A percentile compares a stretch with the other conserved stretches of the same genome.
phyloP scores from a whole-genome alignment of 495 filamentous ascomycete species.

The Copromyces sp. region DNA sequence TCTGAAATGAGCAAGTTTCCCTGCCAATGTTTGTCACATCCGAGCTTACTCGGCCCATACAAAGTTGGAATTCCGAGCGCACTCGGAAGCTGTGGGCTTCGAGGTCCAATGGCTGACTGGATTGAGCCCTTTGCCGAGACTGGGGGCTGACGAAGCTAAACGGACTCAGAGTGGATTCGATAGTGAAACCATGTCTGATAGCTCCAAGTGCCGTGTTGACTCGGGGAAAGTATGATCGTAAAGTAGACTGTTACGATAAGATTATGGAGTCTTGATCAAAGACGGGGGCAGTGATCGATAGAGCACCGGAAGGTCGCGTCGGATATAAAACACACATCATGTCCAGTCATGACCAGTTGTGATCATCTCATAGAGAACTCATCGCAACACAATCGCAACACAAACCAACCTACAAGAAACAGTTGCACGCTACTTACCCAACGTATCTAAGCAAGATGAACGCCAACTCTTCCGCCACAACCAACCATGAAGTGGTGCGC shows the following conservation, averaged over 20 bases:
- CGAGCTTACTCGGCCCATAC: neutral
- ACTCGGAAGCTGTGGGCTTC: neutral
- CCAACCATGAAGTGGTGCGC: slow-evolving; percentile 12
- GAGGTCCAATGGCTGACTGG: neutral
- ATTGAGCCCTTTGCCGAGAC: neutral
- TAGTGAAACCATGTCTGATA: neutral
- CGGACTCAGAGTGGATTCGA: neutral
- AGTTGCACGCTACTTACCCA: neutral
- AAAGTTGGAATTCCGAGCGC: neutral
- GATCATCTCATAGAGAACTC: neutral
- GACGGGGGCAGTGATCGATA: neutral
- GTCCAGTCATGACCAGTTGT: neutral
- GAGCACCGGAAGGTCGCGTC: neutral
- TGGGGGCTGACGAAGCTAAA: neutral
- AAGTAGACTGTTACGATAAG: neutral
- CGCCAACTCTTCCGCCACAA: neutral
- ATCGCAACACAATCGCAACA: neutral
- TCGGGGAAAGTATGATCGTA: neutral
- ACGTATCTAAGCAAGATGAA: neutral
- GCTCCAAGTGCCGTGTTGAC: neutral
- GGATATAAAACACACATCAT: neutral
- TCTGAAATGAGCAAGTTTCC: neutral
- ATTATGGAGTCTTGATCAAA: neutral
- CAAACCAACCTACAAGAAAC: neutral
- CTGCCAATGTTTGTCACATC: neutral